These are phyloP conservation scores for Solanum appendiculatum DNA, from an alignment of 257 asterid species.

Conservation along the genomic window DNA sequence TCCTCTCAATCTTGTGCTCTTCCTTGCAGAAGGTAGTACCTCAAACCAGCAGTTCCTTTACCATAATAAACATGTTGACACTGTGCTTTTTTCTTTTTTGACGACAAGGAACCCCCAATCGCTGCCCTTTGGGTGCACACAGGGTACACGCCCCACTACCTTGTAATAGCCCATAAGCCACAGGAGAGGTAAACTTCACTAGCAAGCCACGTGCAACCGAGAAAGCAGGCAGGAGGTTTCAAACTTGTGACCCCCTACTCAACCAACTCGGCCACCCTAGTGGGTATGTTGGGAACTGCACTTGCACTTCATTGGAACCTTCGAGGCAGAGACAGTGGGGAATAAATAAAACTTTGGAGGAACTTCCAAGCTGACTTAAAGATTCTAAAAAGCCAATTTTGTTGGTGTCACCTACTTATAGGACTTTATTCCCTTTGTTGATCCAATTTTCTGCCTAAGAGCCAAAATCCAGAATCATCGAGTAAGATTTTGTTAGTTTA, in stretches of 20 bases:
- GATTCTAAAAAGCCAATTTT: neutral
- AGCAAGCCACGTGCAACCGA: neutral
- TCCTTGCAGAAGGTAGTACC: neutral
- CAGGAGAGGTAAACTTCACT: neutral
- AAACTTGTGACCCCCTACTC: neutral
- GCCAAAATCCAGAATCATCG: neutral
- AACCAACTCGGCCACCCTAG: neutral
- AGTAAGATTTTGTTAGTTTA: neutral
- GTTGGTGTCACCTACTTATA: neutral
- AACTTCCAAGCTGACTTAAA: neutral
- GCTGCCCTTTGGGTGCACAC: neutral
- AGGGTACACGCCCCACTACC: neutral
- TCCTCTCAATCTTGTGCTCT: neutral
- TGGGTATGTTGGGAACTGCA: neutral
- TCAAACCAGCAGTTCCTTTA: neutral
- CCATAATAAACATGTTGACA: neutral
- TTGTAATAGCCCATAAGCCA: neutral
- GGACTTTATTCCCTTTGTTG: neutral
- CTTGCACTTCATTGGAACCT: neutral
- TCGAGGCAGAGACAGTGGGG: neutral
- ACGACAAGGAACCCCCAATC: neutral
- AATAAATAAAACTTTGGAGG: neutral
- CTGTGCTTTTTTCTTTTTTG: neutral
- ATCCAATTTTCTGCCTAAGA: neutral
- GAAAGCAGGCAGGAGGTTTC: neutral